Base-by-base conservation (phyloP, 331 rosid genomes). In the Malus hybrid region DNA sequence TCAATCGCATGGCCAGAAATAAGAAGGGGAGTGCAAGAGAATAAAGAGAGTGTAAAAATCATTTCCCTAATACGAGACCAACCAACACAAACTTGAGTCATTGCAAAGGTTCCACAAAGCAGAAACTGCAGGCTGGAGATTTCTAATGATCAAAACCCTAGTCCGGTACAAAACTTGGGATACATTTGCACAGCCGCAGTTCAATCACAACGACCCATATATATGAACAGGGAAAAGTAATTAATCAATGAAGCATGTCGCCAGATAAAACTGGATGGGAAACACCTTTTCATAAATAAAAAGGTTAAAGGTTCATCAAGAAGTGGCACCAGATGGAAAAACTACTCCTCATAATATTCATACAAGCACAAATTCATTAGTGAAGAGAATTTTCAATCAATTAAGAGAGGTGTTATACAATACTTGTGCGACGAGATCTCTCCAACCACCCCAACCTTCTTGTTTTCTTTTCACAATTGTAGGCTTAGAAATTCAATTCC, bases 401-500 rank as follows among this genome's bases (percentile, higher is more conserved):
- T 63, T 70, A 69, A 73, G 71, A 82, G 65, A 80, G 74, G 34
- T 73, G 67, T 73, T 66, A 70, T 67, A 75, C 78, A 82, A 36
- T 56, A 60, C 63, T 66, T 3, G 5, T 57, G 11, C 22, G 73
- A 68, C 34, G 62, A 60, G 74, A 83, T 78, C 84, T 87, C 82
- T 85, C 82, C 85, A 73, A 69, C 76, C 73, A 79, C 68, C 69
- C 84, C 83, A 67, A 74, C 57, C 46, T 77, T 29, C 65, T 66
- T 65, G 29, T 29, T 71, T 42, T 54, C 28, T 71, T 65, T 65
- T 72, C 62, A 48, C 78, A 65, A 55, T 59, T 60, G 79, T 28
- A 52, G 66, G 60, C 71, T 85, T 61, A 91, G 84, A 85, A 84
- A 76, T 86, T 44, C 70, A 83, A 78, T 76, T 92, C 93, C 76